These are phyloP conservation scores for Cyphellophora attinorum DNA, from an alignment of 2,329 filamentous ascomycete genomes.

Conservation along the genomic window DNA sequence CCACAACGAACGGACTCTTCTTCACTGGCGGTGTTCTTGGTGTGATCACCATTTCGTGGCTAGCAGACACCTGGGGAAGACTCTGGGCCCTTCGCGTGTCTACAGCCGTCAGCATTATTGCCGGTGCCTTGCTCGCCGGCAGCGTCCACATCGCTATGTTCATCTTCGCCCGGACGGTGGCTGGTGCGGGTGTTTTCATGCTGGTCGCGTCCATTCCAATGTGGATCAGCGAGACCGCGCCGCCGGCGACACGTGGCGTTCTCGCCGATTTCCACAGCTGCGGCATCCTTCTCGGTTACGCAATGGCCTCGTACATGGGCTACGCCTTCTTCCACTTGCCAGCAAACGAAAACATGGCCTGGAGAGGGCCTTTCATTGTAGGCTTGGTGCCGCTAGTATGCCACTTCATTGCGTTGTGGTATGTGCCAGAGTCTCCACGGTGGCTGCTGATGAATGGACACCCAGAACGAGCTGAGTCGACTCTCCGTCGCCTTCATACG, in stretches of 20 bases:
- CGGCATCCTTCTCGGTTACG: conserved; percentile 5
- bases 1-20: too few species aligned
- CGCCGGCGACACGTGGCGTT: conserved; percentile 6
- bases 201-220: conserved; percentile 6
- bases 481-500: too few species aligned
- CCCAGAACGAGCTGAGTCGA: too few species aligned
- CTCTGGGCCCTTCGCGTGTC: conserved; percentile 26
- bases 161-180: conserved; percentile 29
- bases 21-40: too few species aligned
- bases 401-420: too few species aligned
- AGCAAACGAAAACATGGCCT: conserved; percentile 4
- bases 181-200: conserved; percentile 26
- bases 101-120: conserved; percentile 25
- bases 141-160: conserved; percentile 8
- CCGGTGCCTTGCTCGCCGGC: conserved; percentile 26
- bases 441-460: too few species aligned
- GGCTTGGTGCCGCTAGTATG: too few species aligned
- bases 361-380: too few species aligned
- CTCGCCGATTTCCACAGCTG: conserved; percentile 6
- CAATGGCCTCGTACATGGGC: conserved; percentile 2
- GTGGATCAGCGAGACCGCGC: conserved; percentile 7
- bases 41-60: conserved; percentile 4
- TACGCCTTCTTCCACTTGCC: conserved; percentile 3
- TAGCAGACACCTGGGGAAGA: conserved; percentile 23
- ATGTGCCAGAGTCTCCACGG: too few species aligned